phyloP scores from a whole-genome alignment of 208 protist species.

The Naegleria gruberi region DNA sequence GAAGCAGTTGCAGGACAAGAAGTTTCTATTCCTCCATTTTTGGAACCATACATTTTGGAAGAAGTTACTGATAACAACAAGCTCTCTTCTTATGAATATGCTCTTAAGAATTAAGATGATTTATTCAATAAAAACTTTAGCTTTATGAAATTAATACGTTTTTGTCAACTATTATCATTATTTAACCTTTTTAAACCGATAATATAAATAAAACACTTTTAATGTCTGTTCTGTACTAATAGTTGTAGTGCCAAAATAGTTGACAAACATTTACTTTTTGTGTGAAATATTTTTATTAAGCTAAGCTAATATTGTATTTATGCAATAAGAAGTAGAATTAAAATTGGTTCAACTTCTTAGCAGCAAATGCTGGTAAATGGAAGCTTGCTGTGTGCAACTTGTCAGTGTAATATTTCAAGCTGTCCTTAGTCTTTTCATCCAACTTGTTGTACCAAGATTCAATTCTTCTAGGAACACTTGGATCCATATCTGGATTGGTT shows the following conservation, averaged over 20 bases:
- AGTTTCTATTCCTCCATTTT: background rate
- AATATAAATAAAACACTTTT: too few relatives aligned
- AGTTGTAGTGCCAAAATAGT: too few relatives aligned
- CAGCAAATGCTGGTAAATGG: background rate
- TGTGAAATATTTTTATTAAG: too few relatives aligned
- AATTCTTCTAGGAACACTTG: background rate
- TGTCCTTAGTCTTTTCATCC: background rate
- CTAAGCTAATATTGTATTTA: too few relatives aligned
- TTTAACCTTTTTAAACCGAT: too few relatives aligned
- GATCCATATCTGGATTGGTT: slow-evolving; percentile 35
- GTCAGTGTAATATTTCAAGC: background rate
- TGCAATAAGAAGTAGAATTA: too few relatives aligned
- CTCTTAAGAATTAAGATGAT: background rate
- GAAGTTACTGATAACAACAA: background rate
- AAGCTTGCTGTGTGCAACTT: background rate
- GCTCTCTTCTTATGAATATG: background rate
- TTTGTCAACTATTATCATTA: too few relatives aligned
- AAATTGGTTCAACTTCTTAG: background rate
- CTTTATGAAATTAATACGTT: too few relatives aligned
- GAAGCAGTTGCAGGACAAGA: background rate
- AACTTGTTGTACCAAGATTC: background rate
- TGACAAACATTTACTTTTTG: too few relatives aligned
- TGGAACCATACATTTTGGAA: background rate
- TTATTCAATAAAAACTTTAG: too few relatives aligned
- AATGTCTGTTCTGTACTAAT: too few relatives aligned